These are phyloP conservation scores for Suaeda aralocaspica DNA, from an alignment of 148 eudicot species.

Conservation along the genomic window DNA sequence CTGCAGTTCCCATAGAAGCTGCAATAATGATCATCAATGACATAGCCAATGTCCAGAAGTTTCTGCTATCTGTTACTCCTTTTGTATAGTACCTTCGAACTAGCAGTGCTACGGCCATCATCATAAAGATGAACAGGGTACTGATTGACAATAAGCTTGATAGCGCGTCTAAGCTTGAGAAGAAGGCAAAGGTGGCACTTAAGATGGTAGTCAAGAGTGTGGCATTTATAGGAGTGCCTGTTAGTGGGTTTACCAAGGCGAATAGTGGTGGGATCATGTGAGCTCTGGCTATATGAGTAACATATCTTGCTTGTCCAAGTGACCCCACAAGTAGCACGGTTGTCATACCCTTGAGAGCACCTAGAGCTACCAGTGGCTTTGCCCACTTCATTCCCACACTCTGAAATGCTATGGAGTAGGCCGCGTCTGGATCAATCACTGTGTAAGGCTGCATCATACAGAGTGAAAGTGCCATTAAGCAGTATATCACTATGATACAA, in stretches of 20 bases:
- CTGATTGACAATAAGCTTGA: constrained; percentile 48
- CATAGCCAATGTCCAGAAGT: constrained; percentile 28
- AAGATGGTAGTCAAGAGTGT: constrained; percentile 42
- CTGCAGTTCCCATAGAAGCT: constrained; percentile 48
- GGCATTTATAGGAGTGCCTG: constrained; percentile 66
- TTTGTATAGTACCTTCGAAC: constrained; percentile 55
- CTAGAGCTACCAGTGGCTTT: constrained; percentile 57
- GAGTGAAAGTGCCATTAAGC: constrained; percentile 60
- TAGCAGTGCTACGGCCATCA: constrained; percentile 60
- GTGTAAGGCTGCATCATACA: constrained; percentile 61
- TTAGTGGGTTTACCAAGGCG: constrained; percentile 51
- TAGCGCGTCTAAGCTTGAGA: constrained; percentile 52
- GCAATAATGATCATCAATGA: constrained; percentile 41
- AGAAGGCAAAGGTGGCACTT: constrained; percentile 47
- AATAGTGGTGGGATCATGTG: constrained; percentile 73
- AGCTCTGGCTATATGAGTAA: constrained; percentile 60
- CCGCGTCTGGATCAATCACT: constrained; percentile 46
- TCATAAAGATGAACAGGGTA: constrained; percentile 63
- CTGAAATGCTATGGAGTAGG: constrained; percentile 60
- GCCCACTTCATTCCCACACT: constrained; percentile 66
- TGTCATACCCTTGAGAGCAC: constrained; percentile 82
- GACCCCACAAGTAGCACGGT: constrained; percentile 55
- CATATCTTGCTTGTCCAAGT: constrained; percentile 59
- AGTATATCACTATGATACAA: constrained; percentile 51
- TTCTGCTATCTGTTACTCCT: constrained; percentile 37